These are phyloP conservation scores for Aspergillus kassunensis DNA, from an alignment of 495 filamentous ascomycete species.

Conservation along the genomic window DNA sequence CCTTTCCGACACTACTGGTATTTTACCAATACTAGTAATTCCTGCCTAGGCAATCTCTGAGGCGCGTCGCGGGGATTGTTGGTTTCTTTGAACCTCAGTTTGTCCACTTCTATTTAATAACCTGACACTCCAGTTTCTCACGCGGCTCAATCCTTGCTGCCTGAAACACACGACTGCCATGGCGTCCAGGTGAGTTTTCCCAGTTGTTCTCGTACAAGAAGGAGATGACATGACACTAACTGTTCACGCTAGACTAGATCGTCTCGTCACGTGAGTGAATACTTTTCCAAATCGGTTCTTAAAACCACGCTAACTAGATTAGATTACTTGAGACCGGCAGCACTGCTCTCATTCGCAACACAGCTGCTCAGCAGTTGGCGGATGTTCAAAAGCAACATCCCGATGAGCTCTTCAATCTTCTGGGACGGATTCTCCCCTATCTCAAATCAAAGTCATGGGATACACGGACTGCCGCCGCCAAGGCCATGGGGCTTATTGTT, in stretches of 20 bases:
- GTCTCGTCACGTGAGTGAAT: constrained; percentile 83
- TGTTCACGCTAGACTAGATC: constrained; percentile 64
- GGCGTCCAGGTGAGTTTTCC: constrained; percentile 49
- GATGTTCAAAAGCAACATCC: constrained; percentile 98
- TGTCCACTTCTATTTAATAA: constrained; percentile 2
- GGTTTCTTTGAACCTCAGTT: constrained; percentile 10
- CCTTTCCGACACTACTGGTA: constrained; percentile 6
- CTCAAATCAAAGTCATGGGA: constrained; percentile 93
- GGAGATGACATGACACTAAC: constrained; percentile 33
- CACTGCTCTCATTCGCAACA: constrained; percentile 89
- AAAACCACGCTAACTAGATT: constrained; percentile 25
- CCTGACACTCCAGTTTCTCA: constrained; percentile 1
- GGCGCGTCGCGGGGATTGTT: constrained; percentile 12
- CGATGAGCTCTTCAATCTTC: constrained; percentile 91
- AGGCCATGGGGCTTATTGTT: constrained; percentile 87
- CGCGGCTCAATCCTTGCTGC: constrained; percentile 20
- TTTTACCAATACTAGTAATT: constrained; percentile 11
- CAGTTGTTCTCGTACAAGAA: constrained; percentile 15
- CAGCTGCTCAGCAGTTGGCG: constrained; percentile 90
- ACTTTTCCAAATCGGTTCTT: constrained; percentile 4
- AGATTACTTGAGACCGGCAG: constrained; percentile 95
- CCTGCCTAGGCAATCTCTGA: constrained; percentile 6
- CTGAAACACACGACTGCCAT: constrained; percentile 34
- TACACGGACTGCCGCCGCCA: constrained; percentile 83
- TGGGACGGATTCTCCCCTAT: constrained; percentile 94